Percentiles rank a stretch among this genome's conserved stretches.
Evolutionary conservation across 495 filamentous ascomycete genomes (phyloP).

Genomic region (Tricharina praecox): DNA sequence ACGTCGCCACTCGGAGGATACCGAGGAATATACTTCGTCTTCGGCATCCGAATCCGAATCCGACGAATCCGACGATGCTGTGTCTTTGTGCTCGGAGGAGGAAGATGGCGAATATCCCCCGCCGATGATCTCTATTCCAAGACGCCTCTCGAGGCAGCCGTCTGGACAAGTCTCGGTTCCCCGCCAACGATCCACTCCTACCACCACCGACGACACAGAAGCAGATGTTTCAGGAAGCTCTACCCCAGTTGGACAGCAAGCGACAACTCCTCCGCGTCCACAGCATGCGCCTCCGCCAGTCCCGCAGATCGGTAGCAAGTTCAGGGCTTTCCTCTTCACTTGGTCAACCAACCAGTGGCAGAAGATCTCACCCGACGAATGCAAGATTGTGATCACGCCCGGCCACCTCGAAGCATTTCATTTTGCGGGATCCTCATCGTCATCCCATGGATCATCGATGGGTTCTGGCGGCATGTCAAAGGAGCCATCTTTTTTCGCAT

Average conservation of each 20-base stretch:
- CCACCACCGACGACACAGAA: slow-evolving; percentile 2
- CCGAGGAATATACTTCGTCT: slow-evolving; percentile 32
- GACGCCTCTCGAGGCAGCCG: slow-evolving; percentile 21
- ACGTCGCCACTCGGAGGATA: slow-evolving; percentile 25
- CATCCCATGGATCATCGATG: not conserved
- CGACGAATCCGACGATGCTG: slow-evolving; percentile 36
- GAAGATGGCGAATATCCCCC: slow-evolving; percentile 30
- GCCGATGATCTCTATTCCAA: slow-evolving; percentile 27
- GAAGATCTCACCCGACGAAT: slow-evolving; percentile 53
- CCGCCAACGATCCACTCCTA: slow-evolving; percentile 18
- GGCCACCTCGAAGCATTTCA: slow-evolving; percentile 57
- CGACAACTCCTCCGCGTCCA: slow-evolving; percentile 9
- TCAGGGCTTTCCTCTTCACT: slow-evolving; percentile 60
- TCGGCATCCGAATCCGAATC: slow-evolving; percentile 39
- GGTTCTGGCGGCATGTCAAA: not conserved
- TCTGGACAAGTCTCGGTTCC: slow-evolving; percentile 15
- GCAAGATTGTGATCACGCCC: slow-evolving; percentile 62
- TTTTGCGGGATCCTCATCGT: not conserved
- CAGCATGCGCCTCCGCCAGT: slow-evolving; percentile 6
- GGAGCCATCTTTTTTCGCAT: slow-evolving; percentile 32
- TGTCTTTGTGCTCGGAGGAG: slow-evolving; percentile 25
- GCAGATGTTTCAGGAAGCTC: not conserved
- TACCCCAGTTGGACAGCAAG: slow-evolving; percentile 7
- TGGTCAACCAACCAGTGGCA: slow-evolving; percentile 79
- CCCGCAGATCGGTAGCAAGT: slow-evolving; percentile 34